phyloP scores from a whole-genome alignment of 2,329 filamentous ascomycete genomes.

The Colletotrichum sp. region DNA sequence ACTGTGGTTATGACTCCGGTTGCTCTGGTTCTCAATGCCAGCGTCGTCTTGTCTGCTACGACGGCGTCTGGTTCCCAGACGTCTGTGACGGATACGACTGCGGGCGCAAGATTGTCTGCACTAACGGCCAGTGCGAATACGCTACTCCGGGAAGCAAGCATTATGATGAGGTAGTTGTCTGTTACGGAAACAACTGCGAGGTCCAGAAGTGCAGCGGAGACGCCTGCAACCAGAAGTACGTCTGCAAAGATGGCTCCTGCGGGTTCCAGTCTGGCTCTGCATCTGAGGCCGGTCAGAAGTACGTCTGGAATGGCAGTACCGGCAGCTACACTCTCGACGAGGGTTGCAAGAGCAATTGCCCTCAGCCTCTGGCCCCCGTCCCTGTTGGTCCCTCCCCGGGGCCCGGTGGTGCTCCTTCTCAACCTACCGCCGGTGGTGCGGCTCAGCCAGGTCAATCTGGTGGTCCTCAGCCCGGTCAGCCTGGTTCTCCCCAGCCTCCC shows the following conservation, averaged over 20 bases:
- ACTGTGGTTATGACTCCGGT: constrained; percentile 32
- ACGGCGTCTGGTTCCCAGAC: background rate
- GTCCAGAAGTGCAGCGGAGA: constrained; percentile 33
- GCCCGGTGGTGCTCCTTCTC: background rate
- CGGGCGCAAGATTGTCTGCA: background rate
- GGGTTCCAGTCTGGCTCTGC: constrained; percentile 24
- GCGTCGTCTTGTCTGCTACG: constrained; percentile 17
- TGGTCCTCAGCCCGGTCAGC: background rate
- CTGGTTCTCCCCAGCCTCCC: too few relatives aligned
- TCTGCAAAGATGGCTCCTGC: constrained; percentile 25
- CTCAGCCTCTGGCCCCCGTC: background rate
- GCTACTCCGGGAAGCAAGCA: background rate
- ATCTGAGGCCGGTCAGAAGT: constrained; percentile 29
- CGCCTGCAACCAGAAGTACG: constrained; percentile 28
- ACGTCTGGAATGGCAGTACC: background rate
- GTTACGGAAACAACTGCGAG: constrained; percentile 23
- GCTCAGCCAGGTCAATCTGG: background rate
- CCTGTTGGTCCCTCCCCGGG: background rate
- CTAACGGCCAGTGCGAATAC: background rate
- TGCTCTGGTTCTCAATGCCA: constrained; percentile 24
- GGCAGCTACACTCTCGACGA: background rate
- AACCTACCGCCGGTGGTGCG: background rate
- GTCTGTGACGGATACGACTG: background rate
- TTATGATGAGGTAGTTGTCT: background rate
- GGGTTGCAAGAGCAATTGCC: background rate